Base-by-base conservation (phyloP, 179 eudicot genomes). In the Drosera spatulata region DNA sequence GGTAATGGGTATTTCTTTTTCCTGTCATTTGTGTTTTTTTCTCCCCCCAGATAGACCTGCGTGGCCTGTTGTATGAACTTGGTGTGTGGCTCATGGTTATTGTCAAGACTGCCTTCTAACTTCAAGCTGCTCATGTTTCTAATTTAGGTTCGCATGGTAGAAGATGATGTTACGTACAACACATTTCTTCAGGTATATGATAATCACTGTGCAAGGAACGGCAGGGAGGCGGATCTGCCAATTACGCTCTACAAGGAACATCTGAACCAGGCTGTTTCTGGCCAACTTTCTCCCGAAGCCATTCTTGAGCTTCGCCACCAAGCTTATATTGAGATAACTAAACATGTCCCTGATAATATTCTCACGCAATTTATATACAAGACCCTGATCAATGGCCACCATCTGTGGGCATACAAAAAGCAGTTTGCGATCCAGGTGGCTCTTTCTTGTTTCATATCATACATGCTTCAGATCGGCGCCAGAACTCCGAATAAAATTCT, bases 371-470 rank as follows among this genome's bases (percentile, higher is more conserved):
- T 80, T 69, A 85, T 94, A 77, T 90, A 94, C 85, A 94, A 94
- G 82, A 94, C 96, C 41, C 71, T 94, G 69, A 61, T 73, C 39
- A 94, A 80, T 73, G 99, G 95, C 59, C 90, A 91, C 67, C 99
- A 87, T 62, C 80, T 91, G 80, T 94, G 99, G 99, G 95, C 96
- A 61, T 94, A 90, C 77, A 94, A 94, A 64, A 94, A 94, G 78
- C 97, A 94, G 59, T 94, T 94, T 71, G 96, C 96, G 43, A 81
- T 83, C 68, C 97, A 94, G 65, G 72, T 94, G 72, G 99, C 99
- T 5, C 96, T 94, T 39, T 87, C 97, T 39, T 83, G 95, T 73
- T 94, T 94, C 72, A 79, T 87, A 71, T 94, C 99, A 5, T 84
- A 76, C 83, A 94, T 94, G 96, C 75, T 94, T 51, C 96, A 91